phyloP scores from a whole-genome alignment of 495 filamentous ascomycete genomes.

The Aspergillus steynii region DNA sequence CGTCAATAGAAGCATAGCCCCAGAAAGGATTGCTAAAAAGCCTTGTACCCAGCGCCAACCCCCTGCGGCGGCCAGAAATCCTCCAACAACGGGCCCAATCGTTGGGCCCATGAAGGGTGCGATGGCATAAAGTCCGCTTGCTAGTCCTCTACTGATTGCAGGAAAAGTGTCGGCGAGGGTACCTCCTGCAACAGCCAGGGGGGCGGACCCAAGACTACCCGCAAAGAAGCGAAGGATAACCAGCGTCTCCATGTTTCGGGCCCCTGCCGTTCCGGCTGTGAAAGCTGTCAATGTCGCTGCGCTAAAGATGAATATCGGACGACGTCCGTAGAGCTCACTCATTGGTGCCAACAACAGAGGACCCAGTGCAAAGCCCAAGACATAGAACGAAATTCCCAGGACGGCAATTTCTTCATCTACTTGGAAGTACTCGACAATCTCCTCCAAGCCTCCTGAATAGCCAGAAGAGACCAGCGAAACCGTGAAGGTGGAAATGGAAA shows the following conservation, averaged over 20 bases:
- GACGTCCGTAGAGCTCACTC: constrained; percentile 51
- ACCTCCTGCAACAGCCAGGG: constrained; percentile 56
- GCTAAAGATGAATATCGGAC: constrained; percentile 36
- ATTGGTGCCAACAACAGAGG: constrained; percentile 32
- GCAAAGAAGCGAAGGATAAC: constrained; percentile 66
- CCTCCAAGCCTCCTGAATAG: constrained; percentile 39
- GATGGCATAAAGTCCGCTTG: constrained; percentile 49
- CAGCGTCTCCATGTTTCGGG: constrained; percentile 57
- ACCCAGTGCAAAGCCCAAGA: constrained; percentile 51
- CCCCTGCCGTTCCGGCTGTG: constrained; percentile 57
- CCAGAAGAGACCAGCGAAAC: constrained; percentile 39
- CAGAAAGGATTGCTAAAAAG: constrained; percentile 7
- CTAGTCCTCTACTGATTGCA: constrained; percentile 54
- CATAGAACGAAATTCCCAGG: constrained; percentile 51
- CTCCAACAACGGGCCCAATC: constrained; percentile 49
- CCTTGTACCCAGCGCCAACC: constrained; percentile 50
- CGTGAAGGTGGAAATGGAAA: constrained; percentile 21
- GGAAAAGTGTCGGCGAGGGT: constrained; percentile 63
- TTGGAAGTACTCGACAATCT: constrained; percentile 42
- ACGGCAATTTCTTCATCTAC: constrained; percentile 40
- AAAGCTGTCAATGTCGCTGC: constrained; percentile 48
- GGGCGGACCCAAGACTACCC: constrained; percentile 61
- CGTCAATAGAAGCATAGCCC: constrained; percentile 20
- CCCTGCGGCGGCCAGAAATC: constrained; percentile 45
- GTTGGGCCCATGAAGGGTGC: constrained; percentile 59